Evolutionary conservation across 352 stramenopile genomes (phyloP), one percentile per base, ranked within the genome.

Genomic region (Globisporangium alternatum): DNA sequence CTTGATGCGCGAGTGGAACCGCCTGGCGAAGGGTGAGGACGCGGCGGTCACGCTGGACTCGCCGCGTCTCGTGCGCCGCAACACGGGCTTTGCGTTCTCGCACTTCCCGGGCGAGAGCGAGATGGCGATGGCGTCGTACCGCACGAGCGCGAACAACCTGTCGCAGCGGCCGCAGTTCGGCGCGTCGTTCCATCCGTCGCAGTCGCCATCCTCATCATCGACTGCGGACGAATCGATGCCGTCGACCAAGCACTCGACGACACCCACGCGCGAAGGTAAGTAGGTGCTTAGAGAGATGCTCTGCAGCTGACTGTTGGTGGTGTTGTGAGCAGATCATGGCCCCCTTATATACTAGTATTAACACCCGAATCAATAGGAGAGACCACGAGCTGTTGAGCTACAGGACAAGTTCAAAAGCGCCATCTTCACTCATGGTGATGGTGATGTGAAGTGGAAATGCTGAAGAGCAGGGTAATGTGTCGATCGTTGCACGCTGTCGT

Each of bases 1-100:
- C 53, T 59, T 96, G 59, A 96, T 96, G 88, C 86, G 88, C 21
- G 88, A 96, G 68, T 96, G 88, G 88, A 96, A 96, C 67, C 83
- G 83, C 44, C 43, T 95, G 67, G 81, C 84, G n/a, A 93, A 93
- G 69, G 71, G 76, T 21, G 82, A 92, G 62, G 83, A 93, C 35
- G 70, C 80, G 0, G 74, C 76, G 0, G 68, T 81, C 39, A 60
- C 80, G 12, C 62, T 85, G 65, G 79, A 94, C 19, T 90, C 83
- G 1, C 85, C 87, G 2, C 78, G 87, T 0, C 78, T 96, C 19
- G 81, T 96, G 51, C 88, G 88, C n/a, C 80, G 78, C 45, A 91
- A 92, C 60, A 94, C 88, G 15, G 88, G 88, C 37, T 96, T 96
- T 71, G 88, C 88, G 3, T 96, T 95, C 70, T 96, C 88, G 43